Percentiles rank a stretch among this genome's conserved stretches.
phyloP scores from a whole-genome alignment of 1,284 basidiomycete genomes.

The Laetiporus sulphureus region DNA sequence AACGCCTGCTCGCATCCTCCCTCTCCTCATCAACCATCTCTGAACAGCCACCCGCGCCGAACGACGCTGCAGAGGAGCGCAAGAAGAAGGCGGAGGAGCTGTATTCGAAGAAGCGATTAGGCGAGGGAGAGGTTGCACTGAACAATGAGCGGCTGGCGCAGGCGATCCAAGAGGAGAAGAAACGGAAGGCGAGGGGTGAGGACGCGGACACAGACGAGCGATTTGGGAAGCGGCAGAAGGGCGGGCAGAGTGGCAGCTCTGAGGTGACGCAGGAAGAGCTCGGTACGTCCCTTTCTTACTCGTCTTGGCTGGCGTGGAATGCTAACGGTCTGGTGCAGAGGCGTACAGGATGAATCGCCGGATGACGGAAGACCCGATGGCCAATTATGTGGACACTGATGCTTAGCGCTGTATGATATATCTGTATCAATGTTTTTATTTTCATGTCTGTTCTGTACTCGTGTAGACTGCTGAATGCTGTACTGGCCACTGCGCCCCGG shows the following conservation, averaged over 20 bases:
- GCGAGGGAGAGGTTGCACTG: constrained; percentile 68
- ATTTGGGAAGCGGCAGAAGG: constrained; percentile 48
- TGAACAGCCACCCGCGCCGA: constrained; percentile 17
- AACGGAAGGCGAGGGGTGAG: constrained; percentile 61
- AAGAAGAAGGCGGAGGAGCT: constrained; percentile 49
- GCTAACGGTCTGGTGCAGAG: constrained; percentile 43
- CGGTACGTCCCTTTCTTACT: constrained; percentile 44
- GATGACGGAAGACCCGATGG: constrained; percentile 83
- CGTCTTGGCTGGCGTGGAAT: background rate
- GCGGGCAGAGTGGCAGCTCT: constrained; percentile 38
- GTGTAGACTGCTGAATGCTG: background rate
- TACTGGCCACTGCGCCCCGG: background rate
- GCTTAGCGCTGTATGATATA: constrained; percentile 20
- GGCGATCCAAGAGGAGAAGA: constrained; percentile 76
- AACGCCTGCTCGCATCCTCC: constrained; percentile 47
- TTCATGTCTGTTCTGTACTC: background rate
- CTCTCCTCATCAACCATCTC: constrained; percentile 13
- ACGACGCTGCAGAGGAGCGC: constrained; percentile 27
- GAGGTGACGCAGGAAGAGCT: constrained; percentile 93
- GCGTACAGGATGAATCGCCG: constrained; percentile 73
- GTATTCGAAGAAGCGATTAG: constrained; percentile 62
- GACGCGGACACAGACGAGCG: constrained; percentile 46
- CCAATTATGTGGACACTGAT: constrained; percentile 67
- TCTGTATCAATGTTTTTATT: constrained; percentile 7
- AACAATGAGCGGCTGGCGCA: constrained; percentile 64